These are phyloP conservation scores for Mucor piriformis DNA, from an alignment of 371 early-diverging fungal species.

Conservation along the genomic window DNA sequence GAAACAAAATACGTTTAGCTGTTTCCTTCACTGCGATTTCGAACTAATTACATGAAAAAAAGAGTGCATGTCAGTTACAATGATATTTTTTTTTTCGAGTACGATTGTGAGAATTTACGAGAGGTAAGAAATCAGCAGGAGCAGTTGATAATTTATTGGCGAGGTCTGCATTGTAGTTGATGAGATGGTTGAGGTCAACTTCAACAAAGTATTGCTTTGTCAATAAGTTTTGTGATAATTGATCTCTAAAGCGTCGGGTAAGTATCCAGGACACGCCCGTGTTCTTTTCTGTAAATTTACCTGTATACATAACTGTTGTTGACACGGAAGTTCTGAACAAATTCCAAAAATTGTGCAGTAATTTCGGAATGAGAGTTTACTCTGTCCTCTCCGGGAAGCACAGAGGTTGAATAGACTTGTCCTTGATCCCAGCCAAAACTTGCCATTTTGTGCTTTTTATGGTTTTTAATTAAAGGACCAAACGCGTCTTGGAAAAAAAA, in stretches of 20 bases:
- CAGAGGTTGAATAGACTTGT: conserved; percentile 69
- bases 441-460: conserved; percentile 39
- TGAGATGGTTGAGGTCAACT: conserved; percentile 85
- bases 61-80: neutral
- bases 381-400: conserved; percentile 63
- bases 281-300: conserved; percentile 29
- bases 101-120: conserved; percentile 50
- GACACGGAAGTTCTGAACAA: conserved; percentile 78
- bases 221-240: conserved; percentile 82
- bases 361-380: conserved; percentile 58
- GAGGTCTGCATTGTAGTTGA: conserved; percentile 79
- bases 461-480: neutral
- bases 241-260: conserved; percentile 62
- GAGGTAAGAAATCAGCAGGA: conserved; percentile 82
- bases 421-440: conserved; percentile 85
- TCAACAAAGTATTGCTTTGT: conserved; percentile 78
- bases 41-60: conserved; percentile 60
- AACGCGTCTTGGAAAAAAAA: conserved; percentile 4
- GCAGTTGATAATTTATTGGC: conserved; percentile 75
- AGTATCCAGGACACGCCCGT: neutral
- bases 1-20: conserved; percentile 67
- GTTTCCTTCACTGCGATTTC: conserved; percentile 80
- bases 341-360: conserved; percentile 66
- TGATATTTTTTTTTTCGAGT: neutral
- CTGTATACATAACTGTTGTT: conserved; percentile 80